Evolutionary conservation across 306 rosid genomes (phyloP).

Genomic region (Gynostemma pentaphyllum): DNA sequence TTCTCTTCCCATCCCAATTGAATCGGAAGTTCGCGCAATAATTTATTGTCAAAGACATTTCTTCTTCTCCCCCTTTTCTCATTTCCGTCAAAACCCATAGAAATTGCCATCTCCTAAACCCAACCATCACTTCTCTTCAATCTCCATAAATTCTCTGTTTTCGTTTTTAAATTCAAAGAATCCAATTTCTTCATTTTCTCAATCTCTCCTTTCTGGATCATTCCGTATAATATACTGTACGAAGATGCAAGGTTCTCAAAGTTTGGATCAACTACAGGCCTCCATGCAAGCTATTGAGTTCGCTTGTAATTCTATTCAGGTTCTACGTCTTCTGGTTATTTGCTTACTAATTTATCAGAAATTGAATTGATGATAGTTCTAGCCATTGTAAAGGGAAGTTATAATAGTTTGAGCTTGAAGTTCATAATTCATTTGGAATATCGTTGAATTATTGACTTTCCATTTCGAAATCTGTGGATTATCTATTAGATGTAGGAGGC

Average conservation of each 20-base stretch:
- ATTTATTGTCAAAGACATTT: too few relatives aligned
- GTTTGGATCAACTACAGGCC: constrained; percentile 58
- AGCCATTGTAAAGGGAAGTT: background rate
- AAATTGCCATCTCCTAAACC: background rate
- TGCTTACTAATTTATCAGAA: background rate
- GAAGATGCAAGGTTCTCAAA: constrained; percentile 60
- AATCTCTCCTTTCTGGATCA: background rate
- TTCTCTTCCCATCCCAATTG: too few relatives aligned
- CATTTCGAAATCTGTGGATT: background rate
- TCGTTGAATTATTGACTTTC: background rate
- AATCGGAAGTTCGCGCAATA: too few relatives aligned
- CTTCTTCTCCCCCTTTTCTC: background rate
- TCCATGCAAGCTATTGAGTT: constrained; percentile 79
- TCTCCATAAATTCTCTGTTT: background rate
- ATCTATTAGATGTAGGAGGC: background rate
- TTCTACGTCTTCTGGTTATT: constrained; percentile 14
- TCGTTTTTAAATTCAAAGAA: background rate
- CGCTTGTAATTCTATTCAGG: constrained; percentile 88
- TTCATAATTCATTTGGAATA: background rate
- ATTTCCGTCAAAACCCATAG: background rate
- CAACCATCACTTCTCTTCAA: background rate
- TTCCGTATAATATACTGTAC: background rate
- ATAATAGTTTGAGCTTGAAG: background rate
- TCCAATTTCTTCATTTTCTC: background rate
- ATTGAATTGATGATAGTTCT: background rate